Percentiles rank a stretch among this genome's conserved stretches.
These are phyloP conservation scores for Isoetes taiwanensis DNA, from an alignment of 75 land plant species.

Conservation along the genomic window DNA sequence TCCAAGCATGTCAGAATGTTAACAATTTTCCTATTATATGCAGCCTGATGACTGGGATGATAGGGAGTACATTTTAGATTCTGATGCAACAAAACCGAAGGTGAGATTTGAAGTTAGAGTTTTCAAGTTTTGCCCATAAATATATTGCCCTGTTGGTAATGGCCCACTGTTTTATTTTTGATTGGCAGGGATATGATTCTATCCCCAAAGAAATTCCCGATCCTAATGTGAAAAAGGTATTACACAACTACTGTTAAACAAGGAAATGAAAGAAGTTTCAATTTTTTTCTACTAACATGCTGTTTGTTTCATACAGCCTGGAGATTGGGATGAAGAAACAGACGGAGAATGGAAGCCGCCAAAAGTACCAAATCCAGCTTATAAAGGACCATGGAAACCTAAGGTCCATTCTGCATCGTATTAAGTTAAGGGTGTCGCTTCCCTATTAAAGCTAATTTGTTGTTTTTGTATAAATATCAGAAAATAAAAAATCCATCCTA, in stretches of 20 bases:
- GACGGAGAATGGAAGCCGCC: not conserved
- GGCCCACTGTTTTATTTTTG: not conserved
- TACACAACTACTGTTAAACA: not conserved
- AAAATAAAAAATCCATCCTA: not conserved
- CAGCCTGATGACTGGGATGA: conserved; percentile 7
- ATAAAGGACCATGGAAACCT: conserved; percentile 8
- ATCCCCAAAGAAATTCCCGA: conserved; percentile 2
- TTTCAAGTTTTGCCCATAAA: not conserved
- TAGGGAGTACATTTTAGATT: not conserved
- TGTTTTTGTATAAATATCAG: too few relatives aligned
- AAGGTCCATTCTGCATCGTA: not conserved
- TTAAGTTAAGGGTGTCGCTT: not conserved
- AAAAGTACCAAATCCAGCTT: not conserved
- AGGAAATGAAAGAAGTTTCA: too few relatives aligned
- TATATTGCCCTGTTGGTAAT: too few relatives aligned
- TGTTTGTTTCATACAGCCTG: not conserved
- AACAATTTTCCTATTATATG: not conserved
- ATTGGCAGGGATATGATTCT: not conserved
- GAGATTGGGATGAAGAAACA: not conserved
- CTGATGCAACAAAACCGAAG: not conserved
- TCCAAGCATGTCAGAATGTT: too few relatives aligned
- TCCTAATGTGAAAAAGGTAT: not conserved
- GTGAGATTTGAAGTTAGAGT: not conserved
- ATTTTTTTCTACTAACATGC: not conserved
- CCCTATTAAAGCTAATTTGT: not conserved